phyloP scores from a whole-genome alignment of 2,329 filamentous ascomycete species.

The Ceratocystis variospora region DNA sequence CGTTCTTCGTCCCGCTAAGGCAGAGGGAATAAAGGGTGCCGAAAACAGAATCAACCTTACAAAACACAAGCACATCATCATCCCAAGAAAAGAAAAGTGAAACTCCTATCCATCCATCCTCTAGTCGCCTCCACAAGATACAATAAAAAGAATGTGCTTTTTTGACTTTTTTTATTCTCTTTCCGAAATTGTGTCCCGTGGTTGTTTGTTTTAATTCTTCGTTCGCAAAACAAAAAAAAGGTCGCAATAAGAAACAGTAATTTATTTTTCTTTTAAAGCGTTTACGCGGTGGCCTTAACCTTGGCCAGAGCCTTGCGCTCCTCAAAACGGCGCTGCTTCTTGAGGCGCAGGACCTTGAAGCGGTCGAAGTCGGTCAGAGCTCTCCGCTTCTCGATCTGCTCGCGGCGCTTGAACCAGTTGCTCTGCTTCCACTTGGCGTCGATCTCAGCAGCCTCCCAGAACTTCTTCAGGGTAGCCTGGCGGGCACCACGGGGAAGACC shows the following conservation, averaged over 20 bases:
- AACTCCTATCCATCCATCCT: neutral
- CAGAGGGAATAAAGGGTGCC: too few relatives aligned
- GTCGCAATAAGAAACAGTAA: slow-evolving; percentile 21
- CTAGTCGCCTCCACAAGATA: neutral
- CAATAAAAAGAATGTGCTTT: slow-evolving; percentile 16
- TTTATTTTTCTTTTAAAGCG: slow-evolving; percentile 29
- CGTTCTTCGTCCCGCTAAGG: too few relatives aligned
- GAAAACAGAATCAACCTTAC: neutral
- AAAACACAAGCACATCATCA: slow-evolving; percentile 1
- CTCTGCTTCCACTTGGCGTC: slow-evolving; percentile 86
- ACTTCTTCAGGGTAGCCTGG: slow-evolving; percentile 66
- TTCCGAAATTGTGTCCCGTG: slow-evolving; percentile 19
- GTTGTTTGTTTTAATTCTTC: neutral
- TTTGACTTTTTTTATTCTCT: slow-evolving; percentile 15
- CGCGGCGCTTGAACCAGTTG: slow-evolving; percentile 88
- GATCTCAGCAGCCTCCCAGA: slow-evolving; percentile 83
- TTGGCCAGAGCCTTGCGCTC: slow-evolving; percentile 93
- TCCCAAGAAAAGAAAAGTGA: slow-evolving; percentile 1
- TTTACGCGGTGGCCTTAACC: slow-evolving; percentile 69
- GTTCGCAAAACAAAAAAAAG: slow-evolving; percentile 18
- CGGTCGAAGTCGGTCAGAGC: slow-evolving; percentile 95
- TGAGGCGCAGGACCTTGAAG: slow-evolving; percentile 98
- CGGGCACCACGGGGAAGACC: slow-evolving; percentile 77
- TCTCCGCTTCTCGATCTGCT: slow-evolving; percentile 73
- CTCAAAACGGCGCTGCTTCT: slow-evolving; percentile 99